Conservation (phyloP, 257 asterid species). For the Plantago major region DNA sequence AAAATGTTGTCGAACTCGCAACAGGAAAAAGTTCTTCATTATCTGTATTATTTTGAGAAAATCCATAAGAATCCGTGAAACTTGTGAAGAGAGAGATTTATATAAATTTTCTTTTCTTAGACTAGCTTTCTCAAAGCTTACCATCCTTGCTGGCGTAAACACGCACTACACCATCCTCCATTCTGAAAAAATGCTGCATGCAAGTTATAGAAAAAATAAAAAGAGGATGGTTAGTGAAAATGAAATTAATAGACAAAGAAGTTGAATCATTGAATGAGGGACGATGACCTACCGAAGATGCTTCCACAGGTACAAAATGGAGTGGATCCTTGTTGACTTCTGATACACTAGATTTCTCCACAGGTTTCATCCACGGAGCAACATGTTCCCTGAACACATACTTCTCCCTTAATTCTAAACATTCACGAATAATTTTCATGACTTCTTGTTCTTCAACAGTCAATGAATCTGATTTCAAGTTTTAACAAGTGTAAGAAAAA, state of each 20-base stretch:
- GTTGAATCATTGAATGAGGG: constrained; percentile 22
- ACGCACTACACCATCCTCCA: constrained; percentile 89
- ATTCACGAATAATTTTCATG: constrained; percentile 69
- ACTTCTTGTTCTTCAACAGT: constrained; percentile 80
- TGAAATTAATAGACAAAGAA: constrained; percentile 16
- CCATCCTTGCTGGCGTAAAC: constrained; percentile 72
- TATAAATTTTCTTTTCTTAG: constrained; percentile 5
- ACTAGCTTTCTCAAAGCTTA: constrained; percentile 34
- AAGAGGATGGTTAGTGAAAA: background rate
- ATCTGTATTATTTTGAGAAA: constrained; percentile 33
- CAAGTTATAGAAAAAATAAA: constrained; percentile 10
- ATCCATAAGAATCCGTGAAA: constrained; percentile 1
- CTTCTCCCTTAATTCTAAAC: constrained; percentile 73
- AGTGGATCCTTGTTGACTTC: constrained; percentile 47
- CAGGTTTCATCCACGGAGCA: constrained; percentile 64
- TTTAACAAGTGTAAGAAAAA: constrained; percentile 30
- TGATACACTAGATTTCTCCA: constrained; percentile 31
- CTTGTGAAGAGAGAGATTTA: constrained; percentile 1
- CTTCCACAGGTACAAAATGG: constrained; percentile 60
- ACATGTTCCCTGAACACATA: constrained; percentile 70
- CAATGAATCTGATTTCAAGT: constrained; percentile 47
- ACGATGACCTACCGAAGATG: constrained; percentile 67
- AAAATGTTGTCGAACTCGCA: constrained; percentile 73
- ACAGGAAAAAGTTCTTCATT: constrained; percentile 81
- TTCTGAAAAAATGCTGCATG: constrained; percentile 68